Base-by-base conservation (phyloP, 352 stramenopile species). In the Proteromonas lacertae region DNA sequence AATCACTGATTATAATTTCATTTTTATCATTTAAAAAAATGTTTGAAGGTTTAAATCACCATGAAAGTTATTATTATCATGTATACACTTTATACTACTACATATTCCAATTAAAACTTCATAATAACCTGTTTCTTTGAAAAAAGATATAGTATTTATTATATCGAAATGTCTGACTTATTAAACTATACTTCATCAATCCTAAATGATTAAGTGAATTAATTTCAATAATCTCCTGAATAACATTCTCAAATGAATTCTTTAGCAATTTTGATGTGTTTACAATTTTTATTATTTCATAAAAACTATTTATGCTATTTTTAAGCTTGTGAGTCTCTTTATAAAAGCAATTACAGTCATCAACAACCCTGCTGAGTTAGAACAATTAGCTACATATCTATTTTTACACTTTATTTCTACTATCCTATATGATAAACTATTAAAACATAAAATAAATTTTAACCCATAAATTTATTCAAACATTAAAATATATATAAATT, bases 341-440 rank as follows among this genome's bases (percentile, higher is more conserved):
- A 12, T 56, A 71, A 6, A 64, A 39, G 35, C 74, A 62, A n/a
- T 72, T 45, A 23, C 58, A 38, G 44, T 59, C 65, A 1, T 52
- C 52, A 29, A 38, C 18, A 1, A 40, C 32, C 4, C 55, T 53
- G 50, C 69, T 61, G 26, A 58, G 52, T n/a, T 61, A 52, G 10
- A 10, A 28, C 33, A 72, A 51, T 14, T 68, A 55, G 1, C 62
- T 62, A 12, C 64, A 59, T 21, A n/a, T n/a, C n/a, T n/a, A n/a
- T n/a, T n/a, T n/a, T n/a, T n/a, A n/a, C n/a, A n/a, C n/a, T n/a
- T n/a, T n/a, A n/a, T n/a, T n/a, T n/a, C n/a, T n/a, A n/a, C n/a
- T n/a, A n/a, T n/a, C n/a, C n/a, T n/a, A n/a, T 73, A 41, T 43
- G 73, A 62, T 32, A 64, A 51, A 43, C 73, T 62, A 22, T 76